These are phyloP conservation scores for Phellopilus nigrolimitatus DNA, from an alignment of 1,284 basidiomycete species.

Conservation along the genomic window DNA sequence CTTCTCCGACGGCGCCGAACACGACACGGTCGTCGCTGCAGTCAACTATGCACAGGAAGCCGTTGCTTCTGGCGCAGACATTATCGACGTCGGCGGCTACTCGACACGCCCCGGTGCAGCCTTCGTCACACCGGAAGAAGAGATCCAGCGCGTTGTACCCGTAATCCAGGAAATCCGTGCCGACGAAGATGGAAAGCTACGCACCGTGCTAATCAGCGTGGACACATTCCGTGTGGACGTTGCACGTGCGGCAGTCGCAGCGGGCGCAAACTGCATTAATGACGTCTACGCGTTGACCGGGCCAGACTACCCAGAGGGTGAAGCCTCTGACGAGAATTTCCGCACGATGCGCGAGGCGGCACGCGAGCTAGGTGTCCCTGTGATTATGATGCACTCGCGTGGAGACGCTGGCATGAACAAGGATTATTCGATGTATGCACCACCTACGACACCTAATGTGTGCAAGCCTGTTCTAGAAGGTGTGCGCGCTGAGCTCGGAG, in stretches of 20 bases:
- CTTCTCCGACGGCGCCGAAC: slow-evolving; percentile 84
- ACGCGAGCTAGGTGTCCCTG: slow-evolving; percentile 57
- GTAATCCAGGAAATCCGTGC: slow-evolving; percentile 48
- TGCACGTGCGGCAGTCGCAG: slow-evolving; percentile 69
- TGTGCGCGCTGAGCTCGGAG: slow-evolving; percentile 71
- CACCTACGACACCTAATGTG: slow-evolving; percentile 33
- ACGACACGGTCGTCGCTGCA: slow-evolving; percentile 48
- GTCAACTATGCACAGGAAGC: slow-evolving; percentile 45
- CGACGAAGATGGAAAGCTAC: slow-evolving; percentile 21
- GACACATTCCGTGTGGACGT: slow-evolving; percentile 92
- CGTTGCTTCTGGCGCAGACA: slow-evolving; percentile 56
- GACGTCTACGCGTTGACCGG: slow-evolving; percentile 86
- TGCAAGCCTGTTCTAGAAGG: slow-evolving; percentile 59
- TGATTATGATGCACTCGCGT: slow-evolving; percentile 93
- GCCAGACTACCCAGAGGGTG: slow-evolving; percentile 44
- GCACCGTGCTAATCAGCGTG: slow-evolving; percentile 67
- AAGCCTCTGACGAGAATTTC: slow-evolving; percentile 36
- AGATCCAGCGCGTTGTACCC: slow-evolving; percentile 71
- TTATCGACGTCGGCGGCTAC: slow-evolving; percentile 93
- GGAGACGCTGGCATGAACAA: slow-evolving; percentile 74
- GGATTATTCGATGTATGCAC: slow-evolving; percentile 53
- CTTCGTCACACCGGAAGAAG: slow-evolving; percentile 69
- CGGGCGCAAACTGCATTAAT: slow-evolving; percentile 93
- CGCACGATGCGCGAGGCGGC: slow-evolving; percentile 64
- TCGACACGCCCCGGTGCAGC: slow-evolving; percentile 81